Evolutionary conservation across 345 rosid species (phyloP).

Genomic region (Murraya koenigii): DNA sequence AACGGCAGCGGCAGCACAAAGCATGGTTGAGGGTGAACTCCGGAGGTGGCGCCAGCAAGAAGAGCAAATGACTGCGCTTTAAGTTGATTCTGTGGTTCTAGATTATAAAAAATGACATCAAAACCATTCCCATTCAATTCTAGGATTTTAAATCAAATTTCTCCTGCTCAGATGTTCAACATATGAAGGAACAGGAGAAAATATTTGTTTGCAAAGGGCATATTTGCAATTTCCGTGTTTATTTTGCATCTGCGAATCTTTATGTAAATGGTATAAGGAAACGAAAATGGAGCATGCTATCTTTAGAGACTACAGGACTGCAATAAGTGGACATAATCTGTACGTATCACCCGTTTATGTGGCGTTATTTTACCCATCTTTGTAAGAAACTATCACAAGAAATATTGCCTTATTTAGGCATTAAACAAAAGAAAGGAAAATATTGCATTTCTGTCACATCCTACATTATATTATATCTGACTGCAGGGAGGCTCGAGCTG

Average conservation of each 20-base stretch:
- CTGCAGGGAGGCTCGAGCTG: slow-evolving; percentile 13
- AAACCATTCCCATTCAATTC: neutral
- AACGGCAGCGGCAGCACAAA: slow-evolving; percentile 66
- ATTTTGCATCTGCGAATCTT: neutral
- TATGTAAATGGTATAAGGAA: neutral
- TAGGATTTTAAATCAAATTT: neutral
- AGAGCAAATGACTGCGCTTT: slow-evolving; percentile 9
- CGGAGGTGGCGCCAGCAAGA: slow-evolving; percentile 54
- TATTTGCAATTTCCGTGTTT: neutral
- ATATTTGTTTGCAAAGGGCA: neutral
- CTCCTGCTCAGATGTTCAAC: neutral
- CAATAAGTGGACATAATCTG: neutral
- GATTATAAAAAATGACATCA: neutral
- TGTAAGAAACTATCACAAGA: neutral
- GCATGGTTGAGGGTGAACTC: slow-evolving; percentile 61
- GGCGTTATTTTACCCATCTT: neutral
- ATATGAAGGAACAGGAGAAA: neutral
- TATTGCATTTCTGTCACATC: neutral
- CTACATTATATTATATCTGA: slow-evolving; percentile 12
- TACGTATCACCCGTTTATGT: neutral
- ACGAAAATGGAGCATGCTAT: neutral
- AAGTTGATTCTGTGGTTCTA: neutral
- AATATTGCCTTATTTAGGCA: neutral
- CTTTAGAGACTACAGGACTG: neutral
- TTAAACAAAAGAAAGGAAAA: neutral